Evolutionary conservation across 768 basidiomycete genomes (phyloP), one percentile per base, ranked within the genome.

Genomic region (Russula sp.): DNA sequence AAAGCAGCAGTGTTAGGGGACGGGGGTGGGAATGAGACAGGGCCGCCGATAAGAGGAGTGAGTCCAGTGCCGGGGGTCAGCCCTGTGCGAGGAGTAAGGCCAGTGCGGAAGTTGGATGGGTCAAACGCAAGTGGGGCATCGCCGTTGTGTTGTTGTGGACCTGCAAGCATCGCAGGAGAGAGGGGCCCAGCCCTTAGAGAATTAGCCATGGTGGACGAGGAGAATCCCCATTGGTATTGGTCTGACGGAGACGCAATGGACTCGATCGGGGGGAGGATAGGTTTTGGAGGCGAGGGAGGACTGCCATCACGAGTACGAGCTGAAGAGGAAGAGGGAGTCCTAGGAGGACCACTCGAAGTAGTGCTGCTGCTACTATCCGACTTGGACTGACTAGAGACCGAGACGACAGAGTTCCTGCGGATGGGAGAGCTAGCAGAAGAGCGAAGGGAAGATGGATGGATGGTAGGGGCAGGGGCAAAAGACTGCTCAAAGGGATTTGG

Each of bases 401-500:
- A 71, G 54, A 72, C 71, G 62, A 72, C 75, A 0, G 73, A 67
- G 59, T 72, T 71, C 4, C 67, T 61, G 52, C 71, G 69, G 59
- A 76, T 70, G 37, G 74, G 69, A 54, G 77, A 67, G 58, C 77
- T 74, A 51, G 68, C 64, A n/a, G 73, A 71, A 44, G 75, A 71
- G 45, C 73, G 68, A 51, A 71, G 69, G 53, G 69, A 68, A 14
- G 70, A 66, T 14, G 61, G 37, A n/a, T 62, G 79, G 70, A 40
- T 18, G 9, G 59, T 73, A 69, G 61, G 76, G 40, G 88, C 86
- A 73, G 61, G 76, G 40, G 88, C 86, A 73, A 98, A 98, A 58
- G 91, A 94, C 75, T 94, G 91, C 72, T 99, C 96, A 71, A 97
- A 97, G 0, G 94, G 94, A 72, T 96, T 96, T 0, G 88, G 89